Conservation (phyloP, 2,329 filamentous ascomycete genomes). For the Paecilomyces variotii region DNA sequence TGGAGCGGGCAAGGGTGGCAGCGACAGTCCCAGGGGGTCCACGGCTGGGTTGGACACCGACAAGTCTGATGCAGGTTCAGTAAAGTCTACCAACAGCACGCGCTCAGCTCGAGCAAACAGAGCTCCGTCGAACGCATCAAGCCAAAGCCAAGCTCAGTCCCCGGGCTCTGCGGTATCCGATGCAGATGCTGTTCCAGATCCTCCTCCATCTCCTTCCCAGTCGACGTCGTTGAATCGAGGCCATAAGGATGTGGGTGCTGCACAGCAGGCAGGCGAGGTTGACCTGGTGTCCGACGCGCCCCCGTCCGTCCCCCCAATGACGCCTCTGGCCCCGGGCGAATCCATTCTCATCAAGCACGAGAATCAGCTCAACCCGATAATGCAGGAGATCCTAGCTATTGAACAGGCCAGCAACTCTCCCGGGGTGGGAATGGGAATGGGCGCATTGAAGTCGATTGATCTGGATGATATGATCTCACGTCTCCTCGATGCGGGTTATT, state of each 20-base stretch:
- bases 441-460: conserved; percentile 84
- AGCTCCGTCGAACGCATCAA: conserved; percentile 14
- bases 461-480: conserved; percentile 96
- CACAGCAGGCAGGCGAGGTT: conserved; percentile 81
- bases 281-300: conserved; percentile 90
- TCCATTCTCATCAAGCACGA: conserved; percentile 84
- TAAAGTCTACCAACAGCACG: conserved; percentile 59
- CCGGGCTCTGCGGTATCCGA: conserved; percentile 23
- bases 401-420: background rate
- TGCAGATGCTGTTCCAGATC: conserved; percentile 43
- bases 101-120: conserved; percentile 23
- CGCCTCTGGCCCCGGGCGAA: conserved; percentile 65
- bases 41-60: conserved; percentile 50
- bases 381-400: background rate
- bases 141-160: conserved; percentile 17
- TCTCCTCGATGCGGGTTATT: conserved; percentile 87
- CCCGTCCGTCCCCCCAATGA: conserved; percentile 53
- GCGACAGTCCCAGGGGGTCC: conserved; percentile 75
- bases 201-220: conserved; percentile 82
- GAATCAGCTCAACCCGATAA: conserved; percentile 58
- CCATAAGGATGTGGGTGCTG: conserved; percentile 69
- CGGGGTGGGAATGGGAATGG: conserved; percentile 61
- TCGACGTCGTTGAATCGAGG: conserved; percentile 65
- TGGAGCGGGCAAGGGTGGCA: conserved; percentile 40
- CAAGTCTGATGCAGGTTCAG: conserved; percentile 65